phyloP scores from a whole-genome alignment of 2,329 filamentous ascomycete genomes.

The Sclerotinia nivalis region DNA sequence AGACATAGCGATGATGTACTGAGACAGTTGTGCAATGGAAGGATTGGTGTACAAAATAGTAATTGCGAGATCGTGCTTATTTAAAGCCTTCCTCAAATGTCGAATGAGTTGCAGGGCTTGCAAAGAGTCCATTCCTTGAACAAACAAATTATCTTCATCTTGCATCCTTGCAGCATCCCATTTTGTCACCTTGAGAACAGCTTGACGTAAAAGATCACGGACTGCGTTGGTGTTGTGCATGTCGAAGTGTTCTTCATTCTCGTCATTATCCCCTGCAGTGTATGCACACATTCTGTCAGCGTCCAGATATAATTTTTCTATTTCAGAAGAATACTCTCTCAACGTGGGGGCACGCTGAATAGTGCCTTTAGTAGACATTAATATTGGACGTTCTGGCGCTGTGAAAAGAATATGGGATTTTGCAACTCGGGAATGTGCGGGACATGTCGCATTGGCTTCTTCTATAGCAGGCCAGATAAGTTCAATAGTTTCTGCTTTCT shows the following conservation, averaged over 20 bases:
- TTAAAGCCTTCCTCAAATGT: neutral
- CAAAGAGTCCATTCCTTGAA: conserved; percentile 24
- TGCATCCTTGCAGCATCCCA: neutral
- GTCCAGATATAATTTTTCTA: conserved; percentile 13
- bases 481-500: conserved; percentile 9
- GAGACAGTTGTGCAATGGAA: neutral
- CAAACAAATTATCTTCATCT: conserved; percentile 19
- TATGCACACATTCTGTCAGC: conserved; percentile 12
- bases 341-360: conserved; percentile 40
- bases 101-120: conserved; percentile 21
- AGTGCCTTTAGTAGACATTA: conserved; percentile 43
- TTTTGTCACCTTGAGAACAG: neutral
- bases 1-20: neutral
- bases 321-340: conserved; percentile 34
- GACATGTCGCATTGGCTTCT: conserved; percentile 37
- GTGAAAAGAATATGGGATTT: conserved; percentile 40
- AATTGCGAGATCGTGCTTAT: neutral
- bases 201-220: neutral
- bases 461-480: conserved; percentile 39
- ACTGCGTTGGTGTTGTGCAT: neutral
- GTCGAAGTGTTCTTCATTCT: neutral
- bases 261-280: neutral
- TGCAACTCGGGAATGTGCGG: conserved; percentile 38
- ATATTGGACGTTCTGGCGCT: conserved; percentile 40
- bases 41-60: conserved; percentile 15